Evolutionary conservation across 306 rosid species (phyloP).

Genomic region (Vicia villosa): DNA sequence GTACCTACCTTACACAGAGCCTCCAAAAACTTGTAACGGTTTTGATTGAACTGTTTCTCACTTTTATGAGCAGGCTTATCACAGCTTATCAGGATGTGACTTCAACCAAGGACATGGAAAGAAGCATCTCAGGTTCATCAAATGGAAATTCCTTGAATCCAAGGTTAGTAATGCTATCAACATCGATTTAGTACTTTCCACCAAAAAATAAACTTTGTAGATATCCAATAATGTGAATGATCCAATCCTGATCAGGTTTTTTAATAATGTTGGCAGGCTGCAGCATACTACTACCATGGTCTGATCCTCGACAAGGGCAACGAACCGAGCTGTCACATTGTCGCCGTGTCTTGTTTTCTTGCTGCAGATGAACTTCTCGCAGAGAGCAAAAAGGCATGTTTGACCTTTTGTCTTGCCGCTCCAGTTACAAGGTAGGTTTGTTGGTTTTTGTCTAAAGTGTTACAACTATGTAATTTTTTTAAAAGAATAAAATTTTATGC

Average conservation of each 20-base stretch:
- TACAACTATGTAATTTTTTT: too few relatives aligned
- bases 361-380: slow-evolving; percentile 81
- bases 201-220: background rate
- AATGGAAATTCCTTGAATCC: slow-evolving; percentile 91
- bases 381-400: slow-evolving; percentile 85
- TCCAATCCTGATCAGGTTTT: background rate
- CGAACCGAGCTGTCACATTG: slow-evolving; percentile 68
- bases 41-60: slow-evolving; percentile 10
- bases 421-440: slow-evolving; percentile 93
- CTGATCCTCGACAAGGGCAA: slow-evolving; percentile 83
- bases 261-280: slow-evolving; percentile 57
- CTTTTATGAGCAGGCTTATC: slow-evolving; percentile 66
- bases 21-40: too few relatives aligned
- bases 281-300: slow-evolving; percentile 94
- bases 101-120: slow-evolving; percentile 56
- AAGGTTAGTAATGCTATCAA: slow-evolving; percentile 56
- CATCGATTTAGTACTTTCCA: slow-evolving; percentile 4
- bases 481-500: too few relatives aligned
- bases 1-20: too few relatives aligned
- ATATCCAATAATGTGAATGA: slow-evolving; percentile 1
- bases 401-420: slow-evolving; percentile 82
- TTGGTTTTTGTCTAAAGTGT: too few relatives aligned
- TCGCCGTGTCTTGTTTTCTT: slow-evolving; percentile 84
- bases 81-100: slow-evolving; percentile 63
- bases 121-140: slow-evolving; percentile 80